These are phyloP conservation scores for Phalaenopsis equestris DNA, from an alignment of 106 monocot species.

Conservation along the genomic window DNA sequence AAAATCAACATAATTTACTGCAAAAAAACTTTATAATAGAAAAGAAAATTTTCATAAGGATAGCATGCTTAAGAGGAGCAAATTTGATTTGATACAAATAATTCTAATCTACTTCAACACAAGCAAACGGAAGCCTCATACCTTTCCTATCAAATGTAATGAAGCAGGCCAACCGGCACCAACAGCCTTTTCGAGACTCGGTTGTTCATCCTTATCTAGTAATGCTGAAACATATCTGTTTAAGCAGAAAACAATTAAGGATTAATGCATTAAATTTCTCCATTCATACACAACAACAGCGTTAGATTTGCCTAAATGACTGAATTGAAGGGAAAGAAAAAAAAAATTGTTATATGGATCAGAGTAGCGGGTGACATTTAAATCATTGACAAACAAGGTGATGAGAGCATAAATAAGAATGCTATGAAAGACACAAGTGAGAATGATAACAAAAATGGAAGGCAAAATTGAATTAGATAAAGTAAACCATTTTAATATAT, in stretches of 20 bases:
- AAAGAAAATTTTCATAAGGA: neutral
- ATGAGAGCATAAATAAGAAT: too few relatives aligned
- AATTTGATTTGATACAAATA: conserved; percentile 1
- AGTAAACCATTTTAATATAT: too few relatives aligned
- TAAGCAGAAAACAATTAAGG: neutral
- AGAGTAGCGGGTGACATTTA: too few relatives aligned
- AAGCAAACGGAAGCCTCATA: conserved; percentile 3
- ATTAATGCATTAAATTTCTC: neutral
- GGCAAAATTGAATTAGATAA: too few relatives aligned
- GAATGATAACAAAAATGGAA: too few relatives aligned
- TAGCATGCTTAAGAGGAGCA: neutral
- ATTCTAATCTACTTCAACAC: neutral
- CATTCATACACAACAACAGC: neutral
- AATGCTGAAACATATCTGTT: conserved; percentile 91
- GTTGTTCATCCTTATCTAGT: conserved; percentile 48
- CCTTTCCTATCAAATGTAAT: conserved; percentile 95
- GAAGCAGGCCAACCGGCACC: conserved; percentile 89
- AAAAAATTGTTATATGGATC: too few relatives aligned
- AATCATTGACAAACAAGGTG: too few relatives aligned
- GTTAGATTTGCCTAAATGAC: neutral
- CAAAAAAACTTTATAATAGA: neutral
- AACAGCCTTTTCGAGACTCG: conserved; percentile 68
- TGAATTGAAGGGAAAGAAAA: neutral
- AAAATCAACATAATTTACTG: too few relatives aligned
- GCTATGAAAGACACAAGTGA: too few relatives aligned